Evolutionary conservation across 1,139 yeast genomes (phyloP), one percentile per base, ranked within the genome.

Genomic region (Zhuliangozyma blackwelliae): DNA sequence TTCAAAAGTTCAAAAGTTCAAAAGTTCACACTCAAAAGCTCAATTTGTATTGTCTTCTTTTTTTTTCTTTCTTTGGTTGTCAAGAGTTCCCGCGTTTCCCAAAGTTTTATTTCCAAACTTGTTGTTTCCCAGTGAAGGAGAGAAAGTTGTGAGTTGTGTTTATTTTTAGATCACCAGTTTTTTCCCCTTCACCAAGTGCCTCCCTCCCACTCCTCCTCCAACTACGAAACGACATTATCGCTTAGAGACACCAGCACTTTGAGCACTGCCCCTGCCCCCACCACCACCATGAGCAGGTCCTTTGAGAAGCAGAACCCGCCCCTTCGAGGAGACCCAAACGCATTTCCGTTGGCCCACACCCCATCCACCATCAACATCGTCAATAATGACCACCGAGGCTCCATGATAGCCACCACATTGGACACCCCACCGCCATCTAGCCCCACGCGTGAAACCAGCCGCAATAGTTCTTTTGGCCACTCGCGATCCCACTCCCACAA

Each of bases 401-500:
- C 42, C 25, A 27, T 39, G 22, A 12, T 37, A 7, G 39, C 39
- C 12, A 25, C 34, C 10, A 35, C 33, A 8, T 35, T 28, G 28
- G 13, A 29, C 10, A n/a, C 12, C 7, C 25, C 16, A 20, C 27
- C 28, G 8, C 35, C 12, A 10, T 23, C 28, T 11, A 19, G 12
- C 11, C 13, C 20, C 33, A 10, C 29, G 12, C 13, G 30, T 27
- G 27, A 32, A 25, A 27, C 27, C 29, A n/a, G 31, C 25, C 33
- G 29, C 26, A 25, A 27, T 21, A 31, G 30, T 22, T 35, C 37
- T 2, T 25, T 30, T 21, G 32, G 34, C 10, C 41, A 39, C 25
- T 28, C 35, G 7, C 34, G 45, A 21, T 40, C 45, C 7, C 40
- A 37, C 19, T 43, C 46, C 10, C 46, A 43, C 25, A 39, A 34